Evolutionary conservation across 108 stramenopile species (phyloP).

Genomic region (Cyclostephanos invisitatus): DNA sequence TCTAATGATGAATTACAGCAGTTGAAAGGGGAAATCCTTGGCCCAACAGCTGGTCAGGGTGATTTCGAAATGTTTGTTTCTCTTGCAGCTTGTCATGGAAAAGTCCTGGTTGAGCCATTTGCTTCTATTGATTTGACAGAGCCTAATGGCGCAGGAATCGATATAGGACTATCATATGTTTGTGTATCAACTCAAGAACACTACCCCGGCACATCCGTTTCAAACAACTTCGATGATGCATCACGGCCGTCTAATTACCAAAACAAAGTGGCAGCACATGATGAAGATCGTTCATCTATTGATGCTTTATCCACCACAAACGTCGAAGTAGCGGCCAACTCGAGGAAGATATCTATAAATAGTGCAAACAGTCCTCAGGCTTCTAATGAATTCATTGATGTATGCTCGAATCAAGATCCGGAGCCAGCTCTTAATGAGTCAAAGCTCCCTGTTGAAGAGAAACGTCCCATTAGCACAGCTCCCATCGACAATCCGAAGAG

Average conservation of each 20-base stretch:
- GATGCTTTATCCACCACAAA: background rate
- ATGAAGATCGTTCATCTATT: background rate
- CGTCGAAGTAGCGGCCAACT: background rate
- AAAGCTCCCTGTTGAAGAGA: background rate
- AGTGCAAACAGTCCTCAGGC: background rate
- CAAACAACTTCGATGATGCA: too few relatives aligned
- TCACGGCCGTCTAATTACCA: background rate
- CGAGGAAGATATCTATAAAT: background rate
- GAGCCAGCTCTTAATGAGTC: background rate
- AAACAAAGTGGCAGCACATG: background rate
- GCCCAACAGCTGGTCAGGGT: background rate
- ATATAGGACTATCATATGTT: background rate
- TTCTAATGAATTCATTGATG: background rate
- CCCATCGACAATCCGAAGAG: background rate
- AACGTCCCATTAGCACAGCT: background rate
- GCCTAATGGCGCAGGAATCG: background rate
- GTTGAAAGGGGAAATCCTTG: conserved; percentile 14
- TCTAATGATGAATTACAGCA: conserved; percentile 12
- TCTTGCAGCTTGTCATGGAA: background rate
- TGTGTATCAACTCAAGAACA: background rate
- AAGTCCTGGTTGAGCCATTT: background rate
- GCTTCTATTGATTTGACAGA: background rate
- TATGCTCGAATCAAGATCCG: background rate
- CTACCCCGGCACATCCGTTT: background rate
- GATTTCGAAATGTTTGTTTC: conserved; percentile 17